Conservation (phyloP, 768 basidiomycete species). For the Paxillus involutus region DNA sequence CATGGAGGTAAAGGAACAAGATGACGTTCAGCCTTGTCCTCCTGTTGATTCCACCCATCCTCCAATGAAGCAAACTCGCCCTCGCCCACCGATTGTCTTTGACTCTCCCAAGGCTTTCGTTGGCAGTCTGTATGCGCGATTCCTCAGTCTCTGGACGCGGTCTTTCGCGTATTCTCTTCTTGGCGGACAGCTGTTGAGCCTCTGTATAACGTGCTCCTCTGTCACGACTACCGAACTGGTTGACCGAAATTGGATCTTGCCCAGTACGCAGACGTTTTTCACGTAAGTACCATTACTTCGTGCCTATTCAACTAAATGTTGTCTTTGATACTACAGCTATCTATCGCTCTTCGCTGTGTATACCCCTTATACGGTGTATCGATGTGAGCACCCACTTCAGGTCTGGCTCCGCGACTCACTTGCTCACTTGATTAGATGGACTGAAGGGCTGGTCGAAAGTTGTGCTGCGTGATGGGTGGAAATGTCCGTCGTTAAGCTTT, state of each 20-base stretch:
- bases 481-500: slow-evolving; percentile 51
- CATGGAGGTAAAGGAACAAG: slow-evolving; percentile 4
- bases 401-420: neutral
- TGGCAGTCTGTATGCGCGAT: slow-evolving; percentile 16
- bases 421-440: slow-evolving; percentile 53
- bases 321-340: slow-evolving; percentile 48
- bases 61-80: slow-evolving; percentile 9
- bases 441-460: slow-evolving; percentile 76
- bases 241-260: slow-evolving; percentile 62
- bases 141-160: slow-evolving; percentile 28
- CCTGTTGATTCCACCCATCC: neutral
- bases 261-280: slow-evolving; percentile 81
- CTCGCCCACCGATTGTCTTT: slow-evolving; percentile 16
- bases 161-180: slow-evolving; percentile 26
- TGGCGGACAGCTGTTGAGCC: slow-evolving; percentile 27
- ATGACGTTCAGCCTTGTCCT: slow-evolving; percentile 2
- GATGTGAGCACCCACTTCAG: slow-evolving; percentile 51
- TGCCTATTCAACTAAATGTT: neutral
- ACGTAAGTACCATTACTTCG: slow-evolving; percentile 46
- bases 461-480: slow-evolving; percentile 81
- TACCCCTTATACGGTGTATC: slow-evolving; percentile 88
- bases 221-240: slow-evolving; percentile 80
- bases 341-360: slow-evolving; percentile 68
- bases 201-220: slow-evolving; percentile 22
- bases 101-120: slow-evolving; percentile 21